These are phyloP conservation scores for Colletotrichum phormii DNA, from an alignment of 2,329 filamentous ascomycete genomes.

Conservation along the genomic window DNA sequence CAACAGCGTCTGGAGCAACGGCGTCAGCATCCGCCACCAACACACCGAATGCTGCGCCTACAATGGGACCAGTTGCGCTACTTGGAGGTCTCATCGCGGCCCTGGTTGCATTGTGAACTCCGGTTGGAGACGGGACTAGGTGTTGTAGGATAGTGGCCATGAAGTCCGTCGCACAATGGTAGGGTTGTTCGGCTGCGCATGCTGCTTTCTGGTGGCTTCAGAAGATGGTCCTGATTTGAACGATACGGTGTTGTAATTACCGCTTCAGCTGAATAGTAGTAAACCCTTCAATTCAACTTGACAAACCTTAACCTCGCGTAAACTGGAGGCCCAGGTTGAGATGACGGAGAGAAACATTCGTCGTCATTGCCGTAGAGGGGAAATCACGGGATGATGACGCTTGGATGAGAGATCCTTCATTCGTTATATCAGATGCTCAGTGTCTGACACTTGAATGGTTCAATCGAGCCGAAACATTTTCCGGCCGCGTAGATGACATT, in stretches of 20 bases:
- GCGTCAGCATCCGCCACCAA: constrained; percentile 14
- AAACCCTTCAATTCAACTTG: not conserved
- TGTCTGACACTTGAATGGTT: not conserved
- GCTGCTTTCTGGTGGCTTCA: not conserved
- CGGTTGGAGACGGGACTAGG: too few species aligned
- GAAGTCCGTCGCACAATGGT: not conserved
- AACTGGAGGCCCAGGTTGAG: not conserved
- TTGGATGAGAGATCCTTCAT: not conserved
- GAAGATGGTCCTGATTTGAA: not conserved
- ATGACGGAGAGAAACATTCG: not conserved
- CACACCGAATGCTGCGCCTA: constrained; percentile 28
- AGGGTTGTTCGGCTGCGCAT: not conserved
- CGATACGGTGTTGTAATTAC: not conserved
- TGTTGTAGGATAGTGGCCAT: not conserved
- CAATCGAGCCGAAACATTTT: not conserved
- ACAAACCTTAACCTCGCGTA: not conserved
- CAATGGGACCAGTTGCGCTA: constrained; percentile 26
- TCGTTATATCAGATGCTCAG: not conserved
- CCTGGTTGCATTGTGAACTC: constrained; percentile 15
- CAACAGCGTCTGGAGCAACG: constrained; percentile 1
- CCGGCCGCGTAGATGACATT: not conserved
- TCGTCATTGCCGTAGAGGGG: not conserved
- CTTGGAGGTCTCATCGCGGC: constrained; percentile 34
- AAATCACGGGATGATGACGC: too few species aligned
- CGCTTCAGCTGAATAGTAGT: not conserved